Conservation (phyloP, 2,329 filamentous ascomycete species). For the Alternaria tenuissima region DNA sequence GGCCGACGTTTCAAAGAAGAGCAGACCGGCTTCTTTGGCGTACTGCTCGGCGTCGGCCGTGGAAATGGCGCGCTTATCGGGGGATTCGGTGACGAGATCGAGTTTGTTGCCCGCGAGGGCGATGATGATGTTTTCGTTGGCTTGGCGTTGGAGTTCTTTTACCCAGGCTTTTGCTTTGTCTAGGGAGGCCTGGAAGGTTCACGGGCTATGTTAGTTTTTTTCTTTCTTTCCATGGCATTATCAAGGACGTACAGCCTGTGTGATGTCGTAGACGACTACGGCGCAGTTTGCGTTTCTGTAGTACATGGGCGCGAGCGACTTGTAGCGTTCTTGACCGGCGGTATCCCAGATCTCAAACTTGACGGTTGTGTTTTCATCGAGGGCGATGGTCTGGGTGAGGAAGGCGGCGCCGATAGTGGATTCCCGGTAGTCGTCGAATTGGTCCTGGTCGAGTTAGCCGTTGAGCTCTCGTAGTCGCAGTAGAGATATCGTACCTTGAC, state of each 20-base stretch:
- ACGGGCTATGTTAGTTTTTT: too few relatives aligned
- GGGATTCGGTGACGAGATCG: slow-evolving; percentile 91
- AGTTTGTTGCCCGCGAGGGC: slow-evolving; percentile 94
- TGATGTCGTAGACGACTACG: slow-evolving; percentile 99
- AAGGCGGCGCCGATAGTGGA: slow-evolving; percentile 98
- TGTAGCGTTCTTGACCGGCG: slow-evolving; percentile 97
- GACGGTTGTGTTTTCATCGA: slow-evolving; percentile 97
- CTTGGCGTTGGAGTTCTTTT: slow-evolving; percentile 97
- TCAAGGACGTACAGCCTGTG: slow-evolving; percentile 80
- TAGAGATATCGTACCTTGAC: slow-evolving; percentile 74
- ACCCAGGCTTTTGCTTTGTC: slow-evolving; percentile 99
- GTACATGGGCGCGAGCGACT: slow-evolving; percentile 99
- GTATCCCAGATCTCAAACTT: slow-evolving; percentile 98
- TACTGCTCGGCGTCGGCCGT: slow-evolving; percentile 94
- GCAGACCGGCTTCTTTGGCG: slow-evolving; percentile 86
- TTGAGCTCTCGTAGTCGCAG: too few relatives aligned
- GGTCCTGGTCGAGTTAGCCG: slow-evolving; percentile 69
- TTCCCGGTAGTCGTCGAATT: slow-evolving; percentile 99
- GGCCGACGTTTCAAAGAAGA: slow-evolving; percentile 98
- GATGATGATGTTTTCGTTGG: slow-evolving; percentile 99
- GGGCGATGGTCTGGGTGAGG: slow-evolving; percentile 96
- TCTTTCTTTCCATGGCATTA: too few relatives aligned
- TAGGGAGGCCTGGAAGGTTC: slow-evolving; percentile 75
- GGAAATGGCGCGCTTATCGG: slow-evolving; percentile 92
- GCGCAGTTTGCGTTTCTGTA: slow-evolving; percentile 99